Base-by-base conservation (phyloP, 495 filamentous ascomycete genomes). In the Penicillium manginii region DNA sequence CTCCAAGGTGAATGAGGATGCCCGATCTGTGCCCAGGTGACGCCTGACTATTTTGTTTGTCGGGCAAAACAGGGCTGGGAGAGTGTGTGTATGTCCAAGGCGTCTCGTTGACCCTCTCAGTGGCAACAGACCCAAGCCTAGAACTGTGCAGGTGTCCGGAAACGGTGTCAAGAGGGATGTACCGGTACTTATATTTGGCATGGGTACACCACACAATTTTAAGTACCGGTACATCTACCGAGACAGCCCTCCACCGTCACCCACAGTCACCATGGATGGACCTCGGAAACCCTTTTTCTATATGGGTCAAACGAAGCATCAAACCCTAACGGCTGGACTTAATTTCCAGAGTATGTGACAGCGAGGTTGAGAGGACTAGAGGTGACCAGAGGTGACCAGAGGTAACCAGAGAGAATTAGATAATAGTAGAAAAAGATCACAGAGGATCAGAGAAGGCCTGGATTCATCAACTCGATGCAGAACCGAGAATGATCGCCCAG, bases 391-490 rank as follows among this genome's bases (percentile, higher is more conserved):
- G n/a, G n/a, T n/a, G n/a, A n/a, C n/a, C n/a, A n/a, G n/a, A n/a
- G n/a, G n/a, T n/a, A n/a, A n/a, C n/a, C n/a, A n/a, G n/a, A n/a
- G n/a, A n/a, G n/a, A n/a, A n/a, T n/a, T n/a, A n/a, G n/a, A n/a
- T n/a, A 11, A 33, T 11, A 33, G 31, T 4, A 33, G 31, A 33
- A 33, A 33, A 37, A 11, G 11, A 12, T n/a, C 35, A 11, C 4
- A 2, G 33, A 37, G 33, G 7, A 37, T 37, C 14, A n/a, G 12
- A 37, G 15, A 37, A 37, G 35, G 35, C 15, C 35, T 22, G 19
- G 37, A 32, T 50, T 59, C 60, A 68, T 69, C 60, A 68, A 68
- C 65, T 60, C 62, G 65, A 68, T 65, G 59, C 62, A 65, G 26
- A 51, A 58, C 37, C 48, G 56, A 67, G 51, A 55, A 65, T 62